Base-by-base conservation (phyloP, 306 rosid species). In the Neltuma alba region DNA sequence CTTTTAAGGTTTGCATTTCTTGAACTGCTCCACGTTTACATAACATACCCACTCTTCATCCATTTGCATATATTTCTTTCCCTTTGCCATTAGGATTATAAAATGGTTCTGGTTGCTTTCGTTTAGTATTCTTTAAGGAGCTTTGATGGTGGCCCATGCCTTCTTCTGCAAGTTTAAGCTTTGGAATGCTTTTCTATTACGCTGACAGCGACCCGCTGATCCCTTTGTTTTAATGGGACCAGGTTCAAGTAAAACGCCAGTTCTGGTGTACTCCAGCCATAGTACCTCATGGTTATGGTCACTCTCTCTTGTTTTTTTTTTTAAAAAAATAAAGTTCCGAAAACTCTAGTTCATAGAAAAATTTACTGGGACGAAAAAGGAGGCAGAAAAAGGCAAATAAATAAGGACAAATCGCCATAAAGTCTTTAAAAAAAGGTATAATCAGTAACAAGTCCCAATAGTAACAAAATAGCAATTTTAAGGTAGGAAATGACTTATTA, bases 1-100 rank as follows among this genome's bases (percentile, higher is more conserved):
- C 92, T 88, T 88, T 89, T 87, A 18, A 87, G 92, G 84, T 78
- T 75, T 85, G 81, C 83, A 81, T 75, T 77, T 85, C 82, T 82
- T 82, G 76, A 87, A 82, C 80, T 73, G 83, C 75, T 86, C 84
- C 93, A 89, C 82, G 86, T 86, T 82, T 83, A 76, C 90, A 65
- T 33, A 72, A 76, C 90, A 65, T 33, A 72, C 62, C 57, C 76
- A 54, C 79, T 77, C 68, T 73, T 81, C 70, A 54, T 71, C 74
- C 68, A 36, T 84, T 45, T 73, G 60, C 76, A 64, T 70, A 48
- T 5, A 48, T 7, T n/a, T 71, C 71, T 52, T 20, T 52, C 23
- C 70, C 75, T 73, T 38, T 70, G 42, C 57, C 60, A 16, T 48
- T 61, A 2, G 67, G 55, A 30, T 54, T 81, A 78, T 55, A 72